phyloP scores from a whole-genome alignment of 2,329 filamentous ascomycete genomes.

The Thelonectria blattea region DNA sequence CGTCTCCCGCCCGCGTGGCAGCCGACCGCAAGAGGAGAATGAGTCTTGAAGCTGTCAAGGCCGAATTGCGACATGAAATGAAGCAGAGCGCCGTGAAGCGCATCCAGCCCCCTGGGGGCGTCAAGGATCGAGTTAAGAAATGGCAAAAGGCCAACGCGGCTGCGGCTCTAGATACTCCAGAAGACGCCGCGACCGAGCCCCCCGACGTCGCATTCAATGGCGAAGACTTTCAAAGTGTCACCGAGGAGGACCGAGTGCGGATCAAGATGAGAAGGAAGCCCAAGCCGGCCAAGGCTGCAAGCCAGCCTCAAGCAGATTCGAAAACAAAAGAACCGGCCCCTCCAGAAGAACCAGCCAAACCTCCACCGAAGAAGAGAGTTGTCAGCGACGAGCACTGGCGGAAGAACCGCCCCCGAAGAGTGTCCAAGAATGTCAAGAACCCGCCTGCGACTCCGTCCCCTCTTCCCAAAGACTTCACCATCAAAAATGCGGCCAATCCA shows the following conservation, averaged over 20 bases:
- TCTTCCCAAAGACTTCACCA: constrained; percentile 65
- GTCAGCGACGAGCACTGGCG: constrained; percentile 93
- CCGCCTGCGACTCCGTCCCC: constrained; percentile 38
- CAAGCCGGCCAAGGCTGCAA: constrained; percentile 41
- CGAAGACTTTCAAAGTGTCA: constrained; percentile 63
- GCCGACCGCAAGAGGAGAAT: constrained; percentile 60
- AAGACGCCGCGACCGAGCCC: constrained; percentile 61
- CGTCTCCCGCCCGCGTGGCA: constrained; percentile 60
- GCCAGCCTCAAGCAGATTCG: constrained; percentile 37
- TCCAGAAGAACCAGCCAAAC: constrained; percentile 42
- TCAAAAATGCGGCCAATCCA: constrained; percentile 59
- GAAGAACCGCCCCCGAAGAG: constrained; percentile 59
- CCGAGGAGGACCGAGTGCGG: constrained; percentile 64
- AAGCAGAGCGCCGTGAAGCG: constrained; percentile 63
- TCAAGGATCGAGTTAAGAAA: constrained; percentile 78
- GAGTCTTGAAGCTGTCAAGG: constrained; percentile 65
- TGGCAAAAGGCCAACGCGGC: constrained; percentile 83
- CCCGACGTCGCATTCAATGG: constrained; percentile 66
- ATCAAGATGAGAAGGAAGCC: constrained; percentile 59
- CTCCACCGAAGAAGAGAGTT: constrained; percentile 86
- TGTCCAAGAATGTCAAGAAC: constrained; percentile 43
- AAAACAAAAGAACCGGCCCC: constrained; percentile 34
- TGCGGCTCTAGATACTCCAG: constrained; percentile 60
- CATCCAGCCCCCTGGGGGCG: constrained; percentile 68
- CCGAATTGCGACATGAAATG: constrained; percentile 58